phyloP scores from a whole-genome alignment of 2,329 filamentous ascomycete species.

The Tricladium varicosporioides region DNA sequence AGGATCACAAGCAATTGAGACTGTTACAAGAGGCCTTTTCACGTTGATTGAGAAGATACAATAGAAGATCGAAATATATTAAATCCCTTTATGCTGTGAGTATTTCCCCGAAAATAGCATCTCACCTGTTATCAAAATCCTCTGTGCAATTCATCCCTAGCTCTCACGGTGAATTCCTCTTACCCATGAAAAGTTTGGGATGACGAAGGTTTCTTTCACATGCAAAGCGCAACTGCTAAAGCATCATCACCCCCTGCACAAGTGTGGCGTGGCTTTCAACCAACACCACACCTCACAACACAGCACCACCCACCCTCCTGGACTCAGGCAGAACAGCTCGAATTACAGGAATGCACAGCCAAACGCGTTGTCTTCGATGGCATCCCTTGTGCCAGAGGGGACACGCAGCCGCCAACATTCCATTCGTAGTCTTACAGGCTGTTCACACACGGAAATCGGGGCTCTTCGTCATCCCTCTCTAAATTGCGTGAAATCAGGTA shows the following conservation, averaged over 20 bases:
- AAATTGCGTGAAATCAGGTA: slow-evolving; percentile 10
- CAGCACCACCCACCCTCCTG: background rate
- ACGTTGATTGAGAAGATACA: too few relatives aligned
- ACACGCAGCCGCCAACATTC: background rate
- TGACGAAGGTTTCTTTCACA: slow-evolving; percentile 10
- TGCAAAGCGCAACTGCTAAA: slow-evolving; percentile 2
- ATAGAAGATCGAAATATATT: too few relatives aligned
- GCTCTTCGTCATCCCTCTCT: slow-evolving; percentile 6
- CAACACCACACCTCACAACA: slow-evolving; percentile 6
- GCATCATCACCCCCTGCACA: background rate
- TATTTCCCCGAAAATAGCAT: too few relatives aligned
- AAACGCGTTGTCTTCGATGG: background rate
- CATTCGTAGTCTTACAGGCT: background rate
- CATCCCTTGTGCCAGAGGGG: background rate
- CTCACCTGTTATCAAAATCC: too few relatives aligned
- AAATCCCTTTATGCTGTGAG: too few relatives aligned
- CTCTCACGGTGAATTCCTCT: background rate
- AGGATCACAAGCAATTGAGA: too few relatives aligned
- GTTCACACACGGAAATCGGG: background rate
- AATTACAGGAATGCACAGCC: background rate
- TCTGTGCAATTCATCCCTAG: too few relatives aligned
- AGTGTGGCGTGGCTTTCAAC: slow-evolving; percentile 8
- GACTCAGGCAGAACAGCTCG: background rate
- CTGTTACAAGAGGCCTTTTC: too few relatives aligned
- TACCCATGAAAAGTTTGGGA: background rate